A percentile compares a stretch with the other conserved stretches of the same genome.
phyloP scores from a whole-genome alignment of 441 rosid species.

The Kokia cookei region DNA sequence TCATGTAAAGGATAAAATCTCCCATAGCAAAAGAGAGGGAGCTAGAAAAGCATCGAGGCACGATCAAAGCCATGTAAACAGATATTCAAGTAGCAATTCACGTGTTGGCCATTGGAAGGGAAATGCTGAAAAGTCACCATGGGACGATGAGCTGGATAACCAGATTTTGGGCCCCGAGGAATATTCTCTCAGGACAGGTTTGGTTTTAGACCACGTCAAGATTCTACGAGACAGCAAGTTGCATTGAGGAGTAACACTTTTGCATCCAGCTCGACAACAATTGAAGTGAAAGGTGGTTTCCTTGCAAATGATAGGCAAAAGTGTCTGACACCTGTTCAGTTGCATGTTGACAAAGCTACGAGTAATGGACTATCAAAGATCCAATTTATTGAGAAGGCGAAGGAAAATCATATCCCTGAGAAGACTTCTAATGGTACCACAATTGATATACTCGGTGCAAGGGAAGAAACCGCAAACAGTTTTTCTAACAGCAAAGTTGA shows the following conservation, averaged over 20 bases:
- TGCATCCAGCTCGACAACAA: constrained; percentile 37
- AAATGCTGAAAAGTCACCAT: constrained; percentile 20
- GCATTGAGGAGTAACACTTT: constrained; percentile 51
- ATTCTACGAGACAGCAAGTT: constrained; percentile 33
- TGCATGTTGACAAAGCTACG: constrained; percentile 30
- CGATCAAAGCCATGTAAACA: constrained; percentile 15
- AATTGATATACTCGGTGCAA: constrained; percentile 11
- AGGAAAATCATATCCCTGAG: constrained; percentile 17
- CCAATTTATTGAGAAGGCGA: constrained; percentile 19
- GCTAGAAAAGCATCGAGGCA: constrained; percentile 16
- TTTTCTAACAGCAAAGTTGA: constrained; percentile 30
- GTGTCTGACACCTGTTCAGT: constrained; percentile 56
- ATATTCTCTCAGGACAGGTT: constrained; percentile 30
- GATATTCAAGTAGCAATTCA: constrained; percentile 16
- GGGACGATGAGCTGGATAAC: constrained; percentile 24
- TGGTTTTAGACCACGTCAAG: constrained; percentile 27
- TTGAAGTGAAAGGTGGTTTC: constrained; percentile 36
- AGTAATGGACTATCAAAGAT: constrained; percentile 18
- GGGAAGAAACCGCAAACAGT: constrained; percentile 22
- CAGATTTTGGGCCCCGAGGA: constrained; percentile 22
- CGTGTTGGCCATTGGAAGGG: constrained; percentile 10
- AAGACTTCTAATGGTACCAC: constrained; percentile 8
- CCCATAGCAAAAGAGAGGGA: constrained; percentile 9
- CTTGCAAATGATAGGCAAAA: constrained; percentile 38
- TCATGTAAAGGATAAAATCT: constrained; percentile 10